A percentile compares a stretch with the other conserved stretches of the same genome.
These are phyloP conservation scores for Ceratobasidium sp. DNA, from an alignment of 1,284 basidiomycete species.

Conservation along the genomic window DNA sequence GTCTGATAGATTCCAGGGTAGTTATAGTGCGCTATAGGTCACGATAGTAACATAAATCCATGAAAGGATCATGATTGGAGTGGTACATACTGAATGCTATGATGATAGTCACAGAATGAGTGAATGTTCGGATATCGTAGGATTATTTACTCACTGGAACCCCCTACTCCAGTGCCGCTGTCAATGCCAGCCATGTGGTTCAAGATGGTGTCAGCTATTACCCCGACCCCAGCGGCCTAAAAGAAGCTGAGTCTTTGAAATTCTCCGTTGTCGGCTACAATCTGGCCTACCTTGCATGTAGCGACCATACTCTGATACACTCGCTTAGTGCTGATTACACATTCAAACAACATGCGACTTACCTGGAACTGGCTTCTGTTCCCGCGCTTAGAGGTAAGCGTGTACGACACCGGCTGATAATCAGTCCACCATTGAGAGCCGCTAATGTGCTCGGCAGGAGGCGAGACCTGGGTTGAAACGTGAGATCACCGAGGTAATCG, in stretches of 20 bases:
- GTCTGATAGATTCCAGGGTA: slow-evolving; percentile 49
- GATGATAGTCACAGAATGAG: not conserved
- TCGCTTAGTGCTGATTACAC: not conserved
- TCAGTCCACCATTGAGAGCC: slow-evolving; percentile 77
- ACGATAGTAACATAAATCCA: no score
- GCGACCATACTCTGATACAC: slow-evolving; percentile 49
- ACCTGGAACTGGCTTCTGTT: slow-evolving; percentile 58
- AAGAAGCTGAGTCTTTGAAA: not conserved
- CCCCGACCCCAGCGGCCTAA: slow-evolving; percentile 49
- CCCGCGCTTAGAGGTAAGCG: slow-evolving; percentile 51
- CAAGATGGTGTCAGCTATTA: slow-evolving; percentile 50
- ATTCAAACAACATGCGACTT: slow-evolving; percentile 63
- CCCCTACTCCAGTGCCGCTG: slow-evolving; percentile 48
- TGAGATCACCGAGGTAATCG: slow-evolving; percentile 5
- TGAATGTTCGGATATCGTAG: not conserved
- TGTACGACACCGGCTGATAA: slow-evolving; percentile 74
- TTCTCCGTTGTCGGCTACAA: not conserved
- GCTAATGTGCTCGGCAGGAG: slow-evolving; percentile 50
- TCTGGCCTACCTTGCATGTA: slow-evolving; percentile 39
- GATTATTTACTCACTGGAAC: slow-evolving; percentile 38
- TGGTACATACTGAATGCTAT: slow-evolving; percentile 43
- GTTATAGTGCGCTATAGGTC: slow-evolving; percentile 48
- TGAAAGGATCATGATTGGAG: not conserved
- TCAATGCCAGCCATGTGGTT: slow-evolving; percentile 49
- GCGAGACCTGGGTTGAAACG: slow-evolving; percentile 31